Evolutionary conservation across 495 filamentous ascomycete species (phyloP), one percentile per base, ranked within the genome.

Genomic region (Cryomyces minteri): DNA sequence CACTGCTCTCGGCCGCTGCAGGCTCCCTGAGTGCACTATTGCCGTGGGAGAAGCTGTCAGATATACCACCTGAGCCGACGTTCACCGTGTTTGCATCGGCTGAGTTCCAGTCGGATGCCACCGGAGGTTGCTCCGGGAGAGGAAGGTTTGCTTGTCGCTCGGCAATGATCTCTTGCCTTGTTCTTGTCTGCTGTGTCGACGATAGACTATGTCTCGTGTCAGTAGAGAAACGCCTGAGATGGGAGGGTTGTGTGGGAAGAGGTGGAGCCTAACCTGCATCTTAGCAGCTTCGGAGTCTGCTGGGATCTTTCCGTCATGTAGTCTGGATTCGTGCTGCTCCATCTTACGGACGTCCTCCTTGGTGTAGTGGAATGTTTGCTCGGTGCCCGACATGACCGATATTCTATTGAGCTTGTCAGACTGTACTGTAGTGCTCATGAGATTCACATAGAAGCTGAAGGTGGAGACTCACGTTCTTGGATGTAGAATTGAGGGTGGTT

Each of bases 81-180:
- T 80, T 79, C 54, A 81, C 74, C 25, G 64, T 80, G 46, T 74
- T 65, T 39, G 67, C 66, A 47, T 88, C 82, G 43, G 68, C 65
- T 5, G 79, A 80, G 56, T 84, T 76, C 74, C 74, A 87, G 62
- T 83, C 84, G n/a, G 80, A 80, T 14, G 74, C 60, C 10, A 64
- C 62, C 0, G 84, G 83, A 4, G 84, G 82, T 34, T 87, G 63
- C 2, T 88, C 80, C 9, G 84, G 84, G 40, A 88, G 70, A 31
- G 81, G 82, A 18, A 92, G 74, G 62, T 84, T 83, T 54, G 76
- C 59, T 60, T 75, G 66, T 55, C 62, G 66, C 54, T 80, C 59
- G 14, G 77, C 76, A 51, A 86, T 79, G 61, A 78, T 64, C 39
- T 74, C 61, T 44, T 44, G 63, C 53, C 59, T 85, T 85, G 65